Percentiles rank a stretch among this genome's conserved stretches.
Conservation (phyloP, 2,329 filamentous ascomycete species). For the Cercospora citrullina region DNA sequence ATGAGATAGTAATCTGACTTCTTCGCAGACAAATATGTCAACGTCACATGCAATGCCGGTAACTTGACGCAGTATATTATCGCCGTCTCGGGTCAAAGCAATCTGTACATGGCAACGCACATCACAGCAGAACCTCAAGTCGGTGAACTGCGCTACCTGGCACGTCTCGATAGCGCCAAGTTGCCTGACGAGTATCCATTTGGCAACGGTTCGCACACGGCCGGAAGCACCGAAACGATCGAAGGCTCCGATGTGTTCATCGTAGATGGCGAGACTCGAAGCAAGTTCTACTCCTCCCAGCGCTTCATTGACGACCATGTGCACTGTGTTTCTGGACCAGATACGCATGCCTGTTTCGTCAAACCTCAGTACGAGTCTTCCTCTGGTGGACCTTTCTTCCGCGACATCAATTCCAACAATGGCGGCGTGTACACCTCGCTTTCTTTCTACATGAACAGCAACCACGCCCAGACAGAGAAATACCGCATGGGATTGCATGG, state of each 20-base stretch:
- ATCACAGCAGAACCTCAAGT: constrained; percentile 22
- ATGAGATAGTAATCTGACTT: background rate
- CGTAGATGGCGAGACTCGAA: constrained; percentile 63
- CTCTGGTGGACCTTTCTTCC: constrained; percentile 64
- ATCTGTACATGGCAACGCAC: constrained; percentile 25
- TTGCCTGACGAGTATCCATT: constrained; percentile 21
- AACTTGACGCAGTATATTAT: constrained; percentile 23
- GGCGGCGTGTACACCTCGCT: constrained; percentile 57
- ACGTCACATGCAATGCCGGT: constrained; percentile 19
- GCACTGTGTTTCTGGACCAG: constrained; percentile 59
- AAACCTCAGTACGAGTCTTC: constrained; percentile 60
- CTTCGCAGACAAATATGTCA: constrained; percentile 19
- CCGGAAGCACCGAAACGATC: constrained; percentile 52
- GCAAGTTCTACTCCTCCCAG: constrained; percentile 69
- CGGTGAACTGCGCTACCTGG: constrained; percentile 23
- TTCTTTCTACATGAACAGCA: constrained; percentile 69
- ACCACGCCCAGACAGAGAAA: constrained; percentile 62
- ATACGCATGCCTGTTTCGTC: constrained; percentile 63
- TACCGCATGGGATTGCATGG: constrained; percentile 65
- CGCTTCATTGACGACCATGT: constrained; percentile 69
- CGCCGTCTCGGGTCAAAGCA: constrained; percentile 16
- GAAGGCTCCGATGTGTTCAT: constrained; percentile 57
- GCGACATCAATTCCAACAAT: constrained; percentile 66
- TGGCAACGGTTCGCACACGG: constrained; percentile 49
- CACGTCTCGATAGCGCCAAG: constrained; percentile 20